Base-by-base conservation (phyloP, 495 filamentous ascomycete species). In the Oleoguttula mirabilis region DNA sequence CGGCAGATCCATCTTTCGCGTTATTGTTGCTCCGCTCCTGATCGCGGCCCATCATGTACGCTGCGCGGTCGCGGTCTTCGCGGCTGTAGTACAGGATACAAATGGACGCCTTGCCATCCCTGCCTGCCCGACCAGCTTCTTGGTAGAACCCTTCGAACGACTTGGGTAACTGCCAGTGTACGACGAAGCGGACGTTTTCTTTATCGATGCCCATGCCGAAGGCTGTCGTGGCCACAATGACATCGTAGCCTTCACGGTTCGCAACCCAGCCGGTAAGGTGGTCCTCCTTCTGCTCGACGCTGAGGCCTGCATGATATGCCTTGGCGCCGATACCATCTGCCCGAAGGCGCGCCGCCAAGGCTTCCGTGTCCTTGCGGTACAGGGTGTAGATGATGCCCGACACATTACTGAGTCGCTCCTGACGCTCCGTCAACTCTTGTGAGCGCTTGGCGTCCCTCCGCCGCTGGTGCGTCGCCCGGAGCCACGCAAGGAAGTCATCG, bases 181-280 rank as follows among this genome's bases (percentile, higher is more conserved):
- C 73, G 2, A 96, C 85, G 53, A 94, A 94, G 2, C 88, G 76
- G 12, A 96, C 88, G 51, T 90, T 78, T 21, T 88, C 74, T 60
- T 94, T 94, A 55, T 95, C 87, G 51, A 98, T 95, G 3, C 88
- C 88, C 88, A 98, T 95, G 5, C 88, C 88, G 48, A 95, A 95
- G 0, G 88, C 88, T 2, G 85, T 95, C 0, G 88, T 95, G 4
- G 88, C 88, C 30, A 95, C 83, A 32, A 95, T 87, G 36, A 95
- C 78, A 51, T 88, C 84, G 58, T 90, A 94, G 4, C 79, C 76
- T 10, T 69, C 64, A 33, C 73, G 68, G 48, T 82, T 80, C 12
- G 72, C 71, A 27, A 90, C 74, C 88, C 88, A 96, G 24, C 75
- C 73, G 3, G 69, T 55, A 22, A 83, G 62, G 25, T 72, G 71